Conservation (phyloP, 1,139 yeast species). For the Yarrowia galli region DNA sequence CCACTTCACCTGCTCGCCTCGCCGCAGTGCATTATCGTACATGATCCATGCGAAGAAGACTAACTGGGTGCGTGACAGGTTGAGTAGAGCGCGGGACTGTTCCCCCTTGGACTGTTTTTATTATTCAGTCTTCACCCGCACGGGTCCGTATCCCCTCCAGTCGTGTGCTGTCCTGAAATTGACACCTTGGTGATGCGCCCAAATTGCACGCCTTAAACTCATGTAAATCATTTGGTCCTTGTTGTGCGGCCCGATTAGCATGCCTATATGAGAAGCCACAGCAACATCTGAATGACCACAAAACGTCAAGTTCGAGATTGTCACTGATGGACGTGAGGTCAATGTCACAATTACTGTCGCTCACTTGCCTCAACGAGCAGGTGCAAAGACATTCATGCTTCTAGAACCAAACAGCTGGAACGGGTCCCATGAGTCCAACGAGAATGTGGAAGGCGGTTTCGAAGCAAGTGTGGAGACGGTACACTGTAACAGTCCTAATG, state of each 20-base stretch:
- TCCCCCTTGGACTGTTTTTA: no score
- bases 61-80: background rate
- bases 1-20: background rate
- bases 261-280: background rate
- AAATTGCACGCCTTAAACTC: background rate
- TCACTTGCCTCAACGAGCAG: background rate
- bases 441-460: no score
- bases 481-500: no score
- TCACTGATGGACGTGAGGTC: background rate
- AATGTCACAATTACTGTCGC: no score
- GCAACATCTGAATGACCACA: background rate
- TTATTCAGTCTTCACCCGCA: no score
- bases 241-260: background rate
- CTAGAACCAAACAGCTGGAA: no score
- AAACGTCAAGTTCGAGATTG: background rate
- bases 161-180: no score
- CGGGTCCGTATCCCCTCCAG: no score
- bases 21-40: constrained; percentile 9
- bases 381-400: background rate
- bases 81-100: background rate
- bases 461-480: no score
- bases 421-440: no score
- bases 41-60: constrained; percentile 1
- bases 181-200: no score
- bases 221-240: no score